Evolutionary conservation across 176 grass and related monocot species (phyloP).

Genomic region (Bothriochloa decipiens): DNA sequence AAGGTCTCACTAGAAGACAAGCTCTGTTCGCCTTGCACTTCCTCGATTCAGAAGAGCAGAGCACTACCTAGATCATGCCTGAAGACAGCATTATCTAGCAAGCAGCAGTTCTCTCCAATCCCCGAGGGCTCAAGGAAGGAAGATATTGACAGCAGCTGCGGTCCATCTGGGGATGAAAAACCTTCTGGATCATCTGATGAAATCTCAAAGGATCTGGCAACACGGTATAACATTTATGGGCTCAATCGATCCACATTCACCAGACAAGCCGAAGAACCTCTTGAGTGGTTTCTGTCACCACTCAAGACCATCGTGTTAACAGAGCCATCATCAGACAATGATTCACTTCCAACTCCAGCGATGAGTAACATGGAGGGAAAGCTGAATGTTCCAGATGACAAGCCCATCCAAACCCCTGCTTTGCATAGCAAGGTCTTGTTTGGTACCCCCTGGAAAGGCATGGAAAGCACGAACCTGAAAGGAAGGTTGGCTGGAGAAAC

Average conservation of each 20-base stretch:
- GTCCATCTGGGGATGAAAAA: slow-evolving; percentile 19
- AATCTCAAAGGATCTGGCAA: slow-evolving; percentile 46
- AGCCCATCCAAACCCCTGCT: slow-evolving; percentile 48
- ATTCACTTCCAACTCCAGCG: slow-evolving; percentile 39
- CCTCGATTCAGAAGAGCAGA: slow-evolving; percentile 59
- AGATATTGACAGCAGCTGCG: slow-evolving; percentile 10
- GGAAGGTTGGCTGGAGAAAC: slow-evolving; percentile 73
- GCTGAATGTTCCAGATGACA: slow-evolving; percentile 48
- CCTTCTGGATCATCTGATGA: slow-evolving; percentile 47
- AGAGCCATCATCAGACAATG: slow-evolving; percentile 62
- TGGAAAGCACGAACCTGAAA: slow-evolving; percentile 73
- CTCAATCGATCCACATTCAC: slow-evolving; percentile 30
- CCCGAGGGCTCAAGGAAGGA: slow-evolving; percentile 45
- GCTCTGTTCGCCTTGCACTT: slow-evolving; percentile 35
- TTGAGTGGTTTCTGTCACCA: slow-evolving; percentile 93
- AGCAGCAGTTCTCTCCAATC: slow-evolving; percentile 53
- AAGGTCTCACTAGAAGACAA: slow-evolving; percentile 22
- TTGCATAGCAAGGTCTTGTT: slow-evolving; percentile 39
- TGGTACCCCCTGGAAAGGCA: slow-evolving; percentile 60
- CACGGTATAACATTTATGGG: slow-evolving; percentile 59
- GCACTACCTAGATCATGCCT: slow-evolving; percentile 41
- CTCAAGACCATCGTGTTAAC: slow-evolving; percentile 78
- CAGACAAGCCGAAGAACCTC: slow-evolving; percentile 52
- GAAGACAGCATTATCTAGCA: slow-evolving; percentile 43
- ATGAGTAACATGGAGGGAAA: slow-evolving; percentile 16